Evolutionary conservation across 2,329 filamentous ascomycete genomes (phyloP), one percentile per base, ranked within the genome.

Genomic region (Aureobasidium sp.): DNA sequence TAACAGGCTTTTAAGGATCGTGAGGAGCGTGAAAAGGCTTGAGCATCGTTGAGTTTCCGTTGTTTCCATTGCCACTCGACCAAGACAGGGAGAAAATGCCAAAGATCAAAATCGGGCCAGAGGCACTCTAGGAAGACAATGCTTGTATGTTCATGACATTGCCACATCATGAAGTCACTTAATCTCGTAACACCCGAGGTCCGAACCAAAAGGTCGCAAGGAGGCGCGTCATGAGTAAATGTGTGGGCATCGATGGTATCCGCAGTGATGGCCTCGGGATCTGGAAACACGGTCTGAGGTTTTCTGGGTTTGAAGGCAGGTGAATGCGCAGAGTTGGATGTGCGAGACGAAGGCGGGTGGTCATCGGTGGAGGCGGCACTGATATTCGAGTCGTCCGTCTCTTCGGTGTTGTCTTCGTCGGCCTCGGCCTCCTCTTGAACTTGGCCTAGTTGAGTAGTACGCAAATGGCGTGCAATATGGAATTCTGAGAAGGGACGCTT

Each of bases 101-200:
- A 93, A 5, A 99, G 81, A 71, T 96, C 91, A 69, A 99, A 97
- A 65, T 97, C 91, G 1, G 94, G 94, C 94, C 94, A 99, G 65
- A 96, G 80, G 66, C 90, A 94, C 69, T 96, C 84, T 62, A 97
- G 77, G 72, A 97, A 99, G 63, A 95, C 90, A 66, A 99, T 88
- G 64, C 96, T 89, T 0, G 94, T 97, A 66, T 93, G 82, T 71
- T 96, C 85, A 71, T 97, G 92, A 69, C 90, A 94, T 75, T 99
- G 94, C 94, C 94, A 99, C 37, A 99, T 85, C 92, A 99, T 94
- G 70, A 97, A 99, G 73, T 99, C 94, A 71, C 91, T 97, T 63
- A 99, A 79, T 53, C 94, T 84, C 74, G 92, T 88, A 15, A 99
- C 94, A 31, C 92, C 93, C 65, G 91, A 97, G 5, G 94, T 99